Conservation (phyloP, 805 yeast species). For the Hanseniaspora guilliermondii region DNA sequence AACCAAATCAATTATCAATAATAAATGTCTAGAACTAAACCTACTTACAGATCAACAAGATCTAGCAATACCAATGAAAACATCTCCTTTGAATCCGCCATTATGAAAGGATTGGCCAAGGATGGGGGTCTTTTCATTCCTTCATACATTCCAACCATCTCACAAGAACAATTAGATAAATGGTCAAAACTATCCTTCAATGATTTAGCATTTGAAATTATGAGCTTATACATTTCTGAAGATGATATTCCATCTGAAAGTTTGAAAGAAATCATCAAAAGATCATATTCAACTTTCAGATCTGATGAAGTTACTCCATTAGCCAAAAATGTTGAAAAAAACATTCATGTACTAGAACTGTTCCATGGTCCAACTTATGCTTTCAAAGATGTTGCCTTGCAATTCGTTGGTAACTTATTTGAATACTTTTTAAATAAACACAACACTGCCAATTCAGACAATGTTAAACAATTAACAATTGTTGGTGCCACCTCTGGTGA, state of each 20-base stretch:
- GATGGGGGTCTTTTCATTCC: constrained; percentile 97
- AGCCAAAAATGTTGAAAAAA: constrained; percentile 35
- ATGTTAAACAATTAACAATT: constrained; percentile 76
- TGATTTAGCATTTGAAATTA: constrained; percentile 75
- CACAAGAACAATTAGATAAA: constrained; percentile 38
- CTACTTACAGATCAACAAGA: constrained; percentile 65
- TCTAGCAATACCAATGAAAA: constrained; percentile 35
- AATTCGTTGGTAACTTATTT: constrained; percentile 91
- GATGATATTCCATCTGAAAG: constrained; percentile 64
- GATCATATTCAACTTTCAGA: constrained; percentile 85
- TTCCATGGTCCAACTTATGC: constrained; percentile 99
- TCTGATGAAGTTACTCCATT: constrained; percentile 81
- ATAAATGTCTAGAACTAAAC: constrained; percentile 34
- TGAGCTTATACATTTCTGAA: constrained; percentile 64
- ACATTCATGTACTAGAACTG: constrained; percentile 70
- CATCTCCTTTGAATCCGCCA: constrained; percentile 65
- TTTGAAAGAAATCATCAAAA: constrained; percentile 45
- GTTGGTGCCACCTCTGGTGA: constrained; percentile 99
- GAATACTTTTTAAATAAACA: constrained; percentile 78
- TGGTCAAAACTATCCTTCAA: constrained; percentile 73
- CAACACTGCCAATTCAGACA: constrained; percentile 43
- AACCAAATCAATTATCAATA: background rate
- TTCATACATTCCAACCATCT: constrained; percentile 57
- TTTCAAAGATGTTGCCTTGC: constrained; percentile 96
- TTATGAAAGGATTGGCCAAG: constrained; percentile 81